A percentile compares a stretch with the other conserved stretches of the same genome.
phyloP scores from a whole-genome alignment of 257 asterid genomes.

The Gardenia jasminoides region DNA sequence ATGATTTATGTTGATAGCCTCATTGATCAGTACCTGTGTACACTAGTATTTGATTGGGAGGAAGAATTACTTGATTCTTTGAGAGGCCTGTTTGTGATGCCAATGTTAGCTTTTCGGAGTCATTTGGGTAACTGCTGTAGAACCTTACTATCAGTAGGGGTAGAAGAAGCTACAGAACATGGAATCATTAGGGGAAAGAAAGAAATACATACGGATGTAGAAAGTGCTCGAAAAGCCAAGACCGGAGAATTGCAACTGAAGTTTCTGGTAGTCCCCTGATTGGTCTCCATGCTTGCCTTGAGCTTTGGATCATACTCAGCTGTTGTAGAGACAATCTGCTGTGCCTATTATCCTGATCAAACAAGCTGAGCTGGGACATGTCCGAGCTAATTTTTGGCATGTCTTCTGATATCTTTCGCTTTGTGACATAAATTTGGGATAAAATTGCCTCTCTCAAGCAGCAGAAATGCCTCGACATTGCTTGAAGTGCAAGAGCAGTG shows the following conservation, averaged over 20 bases:
- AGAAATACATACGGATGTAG: slow-evolving; percentile 70
- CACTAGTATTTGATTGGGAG: not conserved
- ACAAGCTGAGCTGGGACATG: slow-evolving; percentile 53
- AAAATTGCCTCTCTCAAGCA: slow-evolving; percentile 57
- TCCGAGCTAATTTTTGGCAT: slow-evolving; percentile 59
- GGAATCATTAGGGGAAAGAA: not conserved
- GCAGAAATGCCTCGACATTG: slow-evolving; percentile 85
- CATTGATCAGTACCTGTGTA: not conserved
- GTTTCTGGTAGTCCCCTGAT: slow-evolving; percentile 85
- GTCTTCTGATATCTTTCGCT: slow-evolving; percentile 44
- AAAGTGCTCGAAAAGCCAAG: slow-evolving; percentile 96
- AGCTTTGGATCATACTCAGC: slow-evolving; percentile 50
- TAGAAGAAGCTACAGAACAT: not conserved
- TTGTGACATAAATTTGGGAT: slow-evolving; percentile 49
- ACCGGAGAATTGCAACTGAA: slow-evolving; percentile 74
- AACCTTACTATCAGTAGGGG: not conserved
- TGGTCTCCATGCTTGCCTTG: slow-evolving; percentile 73
- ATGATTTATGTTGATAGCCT: not conserved
- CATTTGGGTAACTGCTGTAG: slow-evolving; percentile 74
- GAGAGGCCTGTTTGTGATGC: slow-evolving; percentile 90
- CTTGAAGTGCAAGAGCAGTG: slow-evolving; percentile 79
- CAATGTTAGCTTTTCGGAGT: slow-evolving; percentile 81
- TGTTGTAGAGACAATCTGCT: slow-evolving; percentile 49
- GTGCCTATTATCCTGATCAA: slow-evolving; percentile 51
- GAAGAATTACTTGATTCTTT: slow-evolving; percentile 70